Conservation (phyloP, 75 land plant genomes). For the Picea sitchensis region DNA sequence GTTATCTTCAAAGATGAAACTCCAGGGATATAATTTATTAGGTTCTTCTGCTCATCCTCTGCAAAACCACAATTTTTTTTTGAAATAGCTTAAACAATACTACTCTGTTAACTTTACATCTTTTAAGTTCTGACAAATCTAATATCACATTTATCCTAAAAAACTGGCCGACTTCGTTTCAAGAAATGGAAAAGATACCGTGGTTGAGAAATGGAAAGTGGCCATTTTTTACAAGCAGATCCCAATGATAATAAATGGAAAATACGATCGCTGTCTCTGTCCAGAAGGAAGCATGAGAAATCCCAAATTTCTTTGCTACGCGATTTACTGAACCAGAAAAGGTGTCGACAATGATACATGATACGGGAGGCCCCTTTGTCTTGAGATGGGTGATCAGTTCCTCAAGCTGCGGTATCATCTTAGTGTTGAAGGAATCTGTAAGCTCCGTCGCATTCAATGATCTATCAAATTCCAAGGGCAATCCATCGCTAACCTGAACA, state of each 20-base stretch:
- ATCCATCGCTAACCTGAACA: slow-evolving; percentile 29
- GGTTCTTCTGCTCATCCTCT: slow-evolving; percentile 7
- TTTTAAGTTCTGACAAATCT: too few species aligned
- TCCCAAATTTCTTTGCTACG: slow-evolving; percentile 24
- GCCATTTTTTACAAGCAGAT: slow-evolving; percentile 23
- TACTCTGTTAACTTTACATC: too few species aligned
- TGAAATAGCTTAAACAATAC: too few species aligned
- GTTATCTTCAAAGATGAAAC: slow-evolving; percentile 20
- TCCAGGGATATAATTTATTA: slow-evolving; percentile 39
- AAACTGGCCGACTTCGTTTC: too few species aligned
- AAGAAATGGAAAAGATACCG: background rate
- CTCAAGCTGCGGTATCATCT: slow-evolving; percentile 27
- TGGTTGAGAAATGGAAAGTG: slow-evolving; percentile 2
- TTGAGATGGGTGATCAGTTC: slow-evolving; percentile 19
- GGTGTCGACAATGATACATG: slow-evolving; percentile 29
- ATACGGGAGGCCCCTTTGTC: background rate
- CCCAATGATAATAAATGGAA: slow-evolving; percentile 31
- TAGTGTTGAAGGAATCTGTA: slow-evolving; percentile 19
- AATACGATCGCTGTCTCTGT: slow-evolving; percentile 36
- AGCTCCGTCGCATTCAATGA: slow-evolving; percentile 33
- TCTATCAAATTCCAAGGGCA: slow-evolving; percentile 35
- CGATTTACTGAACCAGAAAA: slow-evolving; percentile 29
- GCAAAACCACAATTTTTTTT: background rate
- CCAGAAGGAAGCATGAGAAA: slow-evolving; percentile 36
- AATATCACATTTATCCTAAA: too few species aligned